Evolutionary conservation across 306 rosid species (phyloP).

Genomic region (Dryas drummondii): DNA sequence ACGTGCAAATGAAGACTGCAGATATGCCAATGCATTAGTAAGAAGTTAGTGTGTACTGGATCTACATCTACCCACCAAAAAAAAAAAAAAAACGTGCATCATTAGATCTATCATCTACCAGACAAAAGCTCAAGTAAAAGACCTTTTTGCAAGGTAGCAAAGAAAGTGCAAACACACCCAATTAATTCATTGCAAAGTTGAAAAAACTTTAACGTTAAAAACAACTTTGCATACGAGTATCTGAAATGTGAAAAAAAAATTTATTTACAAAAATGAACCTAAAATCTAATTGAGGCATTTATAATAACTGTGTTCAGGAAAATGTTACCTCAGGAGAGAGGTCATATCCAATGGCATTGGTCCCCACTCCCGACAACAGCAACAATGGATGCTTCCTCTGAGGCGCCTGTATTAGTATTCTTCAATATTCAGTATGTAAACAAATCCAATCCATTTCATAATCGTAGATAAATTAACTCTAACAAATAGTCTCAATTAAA

Average conservation of each 20-base stretch:
- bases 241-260: too few relatives aligned
- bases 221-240: too few relatives aligned
- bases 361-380: conserved; percentile 91
- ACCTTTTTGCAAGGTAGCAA: too few relatives aligned
- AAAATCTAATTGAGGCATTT: not conserved
- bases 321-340: conserved; percentile 73
- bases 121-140: too few relatives aligned
- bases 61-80: not conserved
- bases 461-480: not conserved
- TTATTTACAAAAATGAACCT: too few relatives aligned
- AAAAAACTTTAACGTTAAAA: too few relatives aligned
- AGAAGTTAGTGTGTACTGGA: not conserved
- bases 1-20: conserved; percentile 96
- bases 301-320: too few relatives aligned
- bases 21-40: conserved; percentile 21
- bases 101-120: too few relatives aligned
- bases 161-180: too few relatives aligned
- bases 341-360: conserved; percentile 97
- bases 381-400: conserved; percentile 83
- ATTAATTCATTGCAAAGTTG: too few relatives aligned
- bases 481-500: not conserved
- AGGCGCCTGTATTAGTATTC: conserved; percentile 55
- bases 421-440: not conserved
- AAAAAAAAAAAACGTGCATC: too few relatives aligned
- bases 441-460: not conserved